Evolutionary conservation across 257 asterid species (phyloP), one percentile per base, ranked within the genome.

Genomic region (Solanum corneliomulleri): DNA sequence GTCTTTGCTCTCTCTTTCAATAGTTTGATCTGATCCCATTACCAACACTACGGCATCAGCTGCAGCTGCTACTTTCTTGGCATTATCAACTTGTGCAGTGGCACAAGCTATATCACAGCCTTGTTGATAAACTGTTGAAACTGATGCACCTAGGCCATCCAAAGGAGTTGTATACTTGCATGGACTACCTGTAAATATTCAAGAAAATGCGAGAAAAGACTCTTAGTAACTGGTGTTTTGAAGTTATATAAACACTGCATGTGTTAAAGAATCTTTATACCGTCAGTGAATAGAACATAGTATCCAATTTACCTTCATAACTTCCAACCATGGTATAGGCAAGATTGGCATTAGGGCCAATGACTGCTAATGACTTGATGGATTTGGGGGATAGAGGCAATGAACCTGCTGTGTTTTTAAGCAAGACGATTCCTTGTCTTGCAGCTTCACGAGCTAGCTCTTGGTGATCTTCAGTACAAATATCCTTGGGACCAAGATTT

Each of bases 381-480:
- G 89, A 33, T 21, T 91, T 14, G 9, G 92, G 78, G 25, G 97
- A 92, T 6, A 97, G 47, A 16, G 99, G 99, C 75, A 97, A 82
- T 7, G 97, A 94, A 76, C 91, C 96, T 9, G 47, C 27, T 0
- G 92, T 27, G 89, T 97, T 97, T 88, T 95, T 95, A 29, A 97
- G 96, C 92, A 97, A 41, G 62, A 96, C 98, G 5, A 95, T 93
- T 81, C 99, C 99, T 56, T 95, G 93, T 11, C 96, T 93, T 9
- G 99, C 99, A 14, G 92, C 96, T 75, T 95, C 98, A 20, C 98
- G 96, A 5, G 99, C 98, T 2, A 97, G 91, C 33, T 97, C 96
- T 27, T 92, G 98, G 89, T 93, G 89, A 21, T 39, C 93, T 1
- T 90, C n/a, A 4, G 97, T 91, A 91, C 99, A 97, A 0, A 97